These are phyloP conservation scores for Coelastrella sp. DNA, from an alignment of 139 green algal genomes.

Conservation along the genomic window DNA sequence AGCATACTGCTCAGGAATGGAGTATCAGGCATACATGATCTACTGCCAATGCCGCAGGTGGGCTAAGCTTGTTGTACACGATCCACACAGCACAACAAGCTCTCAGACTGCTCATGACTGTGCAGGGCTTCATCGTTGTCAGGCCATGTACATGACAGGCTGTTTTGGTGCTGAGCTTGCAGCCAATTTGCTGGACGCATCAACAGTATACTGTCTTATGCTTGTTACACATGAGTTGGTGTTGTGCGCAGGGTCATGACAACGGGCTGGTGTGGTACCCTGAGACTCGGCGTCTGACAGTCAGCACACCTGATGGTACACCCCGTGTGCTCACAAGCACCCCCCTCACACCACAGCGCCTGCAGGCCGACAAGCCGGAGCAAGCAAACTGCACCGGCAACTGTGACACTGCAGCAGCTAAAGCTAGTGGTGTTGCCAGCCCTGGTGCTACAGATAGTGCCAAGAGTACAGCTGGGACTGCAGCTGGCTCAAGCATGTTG, in stretches of 20 bases:
- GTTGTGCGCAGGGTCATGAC: background rate
- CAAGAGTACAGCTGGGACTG: background rate
- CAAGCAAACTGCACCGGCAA: no score
- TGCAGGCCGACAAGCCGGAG: background rate
- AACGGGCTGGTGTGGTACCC: constrained; percentile 19
- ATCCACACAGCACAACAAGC: no score
- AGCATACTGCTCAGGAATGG: background rate
- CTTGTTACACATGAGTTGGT: background rate
- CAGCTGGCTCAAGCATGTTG: background rate
- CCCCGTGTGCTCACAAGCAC: constrained; percentile 29
- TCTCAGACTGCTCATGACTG: no score
- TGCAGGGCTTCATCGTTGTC: no score
- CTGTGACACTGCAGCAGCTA: background rate
- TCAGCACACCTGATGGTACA: background rate
- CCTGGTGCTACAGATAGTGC: background rate
- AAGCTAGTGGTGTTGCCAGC: background rate
- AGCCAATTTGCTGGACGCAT: background rate
- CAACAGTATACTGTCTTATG: background rate
- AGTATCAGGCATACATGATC: background rate
- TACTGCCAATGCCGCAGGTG: background rate
- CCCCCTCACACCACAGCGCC: background rate
- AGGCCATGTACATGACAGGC: no score
- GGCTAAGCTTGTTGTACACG: background rate
- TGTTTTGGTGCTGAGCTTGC: background rate
- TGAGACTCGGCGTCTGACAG: background rate